Percentiles rank a stretch among this genome's conserved stretches.
Conservation (phyloP, 2,329 filamentous ascomycete genomes). For the Sporothrix variecibatus region DNA sequence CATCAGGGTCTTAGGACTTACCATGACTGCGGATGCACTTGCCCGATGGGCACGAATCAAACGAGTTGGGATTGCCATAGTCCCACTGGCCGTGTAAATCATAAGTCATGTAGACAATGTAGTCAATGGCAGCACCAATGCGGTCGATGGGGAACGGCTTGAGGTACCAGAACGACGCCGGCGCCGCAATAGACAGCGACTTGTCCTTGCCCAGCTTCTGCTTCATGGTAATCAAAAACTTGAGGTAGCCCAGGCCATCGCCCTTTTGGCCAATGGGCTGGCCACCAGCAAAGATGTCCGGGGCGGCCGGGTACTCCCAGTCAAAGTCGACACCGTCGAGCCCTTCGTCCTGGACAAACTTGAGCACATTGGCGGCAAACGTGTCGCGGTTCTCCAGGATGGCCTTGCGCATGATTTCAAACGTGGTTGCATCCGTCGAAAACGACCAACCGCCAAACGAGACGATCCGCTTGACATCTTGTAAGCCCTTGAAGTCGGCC, state of each 20-base stretch:
- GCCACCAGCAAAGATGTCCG: slow-evolving; percentile 31
- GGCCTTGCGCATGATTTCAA: slow-evolving; percentile 39
- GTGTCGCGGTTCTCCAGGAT: slow-evolving; percentile 18
- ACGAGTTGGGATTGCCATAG: slow-evolving; percentile 31
- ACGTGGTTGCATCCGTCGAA: slow-evolving; percentile 41
- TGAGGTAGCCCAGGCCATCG: slow-evolving; percentile 41
- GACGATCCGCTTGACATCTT: slow-evolving; percentile 43
- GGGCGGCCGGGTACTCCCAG: slow-evolving; percentile 29
- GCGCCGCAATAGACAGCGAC: slow-evolving; percentile 34
- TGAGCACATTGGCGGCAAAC: slow-evolving; percentile 23
- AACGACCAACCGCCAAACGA: slow-evolving; percentile 50
- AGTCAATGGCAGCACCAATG: slow-evolving; percentile 36
- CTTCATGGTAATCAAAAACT: slow-evolving; percentile 35
- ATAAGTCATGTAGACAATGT: slow-evolving; percentile 40
- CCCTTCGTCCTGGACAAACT: slow-evolving; percentile 17
- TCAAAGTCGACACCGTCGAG: slow-evolving; percentile 28
- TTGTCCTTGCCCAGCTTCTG: slow-evolving; percentile 31
- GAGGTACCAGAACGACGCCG: slow-evolving; percentile 39
- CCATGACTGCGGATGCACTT: slow-evolving; percentile 14
- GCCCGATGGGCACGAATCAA: slow-evolving; percentile 3
- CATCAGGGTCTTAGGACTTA: background rate
- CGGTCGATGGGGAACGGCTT: slow-evolving; percentile 35
- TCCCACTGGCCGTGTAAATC: slow-evolving; percentile 45
- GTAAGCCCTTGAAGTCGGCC: slow-evolving; percentile 35
- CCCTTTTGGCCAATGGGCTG: slow-evolving; percentile 35